Percentiles rank a stretch among this genome's conserved stretches.
phyloP scores from a whole-genome alignment of 108 stramenopile genomes.

The Nitzschia sp. region DNA sequence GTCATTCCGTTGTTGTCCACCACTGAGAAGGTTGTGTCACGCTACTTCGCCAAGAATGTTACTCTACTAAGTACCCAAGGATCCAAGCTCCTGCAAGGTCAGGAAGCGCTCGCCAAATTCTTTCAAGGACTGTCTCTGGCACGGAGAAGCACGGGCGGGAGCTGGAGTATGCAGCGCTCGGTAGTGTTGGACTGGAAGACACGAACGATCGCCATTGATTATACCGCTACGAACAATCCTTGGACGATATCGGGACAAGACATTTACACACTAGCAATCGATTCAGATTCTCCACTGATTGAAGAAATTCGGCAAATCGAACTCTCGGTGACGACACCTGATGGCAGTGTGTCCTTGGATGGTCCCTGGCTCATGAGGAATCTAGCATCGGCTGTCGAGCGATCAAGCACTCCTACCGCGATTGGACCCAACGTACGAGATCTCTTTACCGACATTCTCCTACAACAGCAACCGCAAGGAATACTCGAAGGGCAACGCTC shows the following conservation, averaged over 20 bases:
- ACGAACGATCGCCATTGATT: conserved; percentile 12
- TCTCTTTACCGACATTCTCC: conserved; percentile 19
- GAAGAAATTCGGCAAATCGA: conserved; percentile 21
- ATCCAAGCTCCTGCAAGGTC: conserved; percentile 10
- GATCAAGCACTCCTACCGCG: not conserved
- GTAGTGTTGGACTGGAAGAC: conserved; percentile 22
- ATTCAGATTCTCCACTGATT: conserved; percentile 1
- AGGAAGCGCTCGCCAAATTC: conserved; percentile 16
- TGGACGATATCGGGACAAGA: conserved; percentile 28
- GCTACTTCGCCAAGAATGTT: conserved; percentile 21
- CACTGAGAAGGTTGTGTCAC: not conserved
- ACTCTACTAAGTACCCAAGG: conserved; percentile 13
- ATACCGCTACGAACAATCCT: conserved; percentile 17
- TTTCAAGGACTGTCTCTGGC: conserved; percentile 29
- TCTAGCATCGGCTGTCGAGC: conserved; percentile 11
- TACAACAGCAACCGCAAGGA: conserved; percentile 21
- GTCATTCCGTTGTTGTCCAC: conserved; percentile 25
- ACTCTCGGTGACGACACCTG: not conserved
- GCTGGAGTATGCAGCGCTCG: conserved; percentile 13
- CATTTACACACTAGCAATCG: conserved; percentile 4
- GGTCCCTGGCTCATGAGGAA: conserved; percentile 27
- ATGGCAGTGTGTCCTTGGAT: conserved; percentile 21
- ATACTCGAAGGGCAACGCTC: not conserved
- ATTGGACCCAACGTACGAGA: conserved; percentile 6
- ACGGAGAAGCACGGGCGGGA: conserved; percentile 20